These are phyloP conservation scores for Phytophthora hibernalis DNA, from an alignment of 352 stramenopile genomes.

Conservation along the genomic window DNA sequence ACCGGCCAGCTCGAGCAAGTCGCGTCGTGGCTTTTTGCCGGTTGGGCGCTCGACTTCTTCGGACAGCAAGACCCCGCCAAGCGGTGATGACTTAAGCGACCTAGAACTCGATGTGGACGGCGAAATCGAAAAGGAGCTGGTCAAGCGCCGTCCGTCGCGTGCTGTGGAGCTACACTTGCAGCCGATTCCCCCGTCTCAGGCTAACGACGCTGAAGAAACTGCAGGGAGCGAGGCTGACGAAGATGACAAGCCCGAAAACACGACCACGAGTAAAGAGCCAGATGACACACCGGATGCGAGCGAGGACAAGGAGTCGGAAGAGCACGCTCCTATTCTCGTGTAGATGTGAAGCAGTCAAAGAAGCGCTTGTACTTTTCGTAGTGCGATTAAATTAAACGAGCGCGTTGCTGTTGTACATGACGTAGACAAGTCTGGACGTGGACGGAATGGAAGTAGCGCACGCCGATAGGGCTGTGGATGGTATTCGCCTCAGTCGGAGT, in stretches of 20 bases:
- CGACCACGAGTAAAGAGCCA: conserved; percentile 19
- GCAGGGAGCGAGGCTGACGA: conserved; percentile 9
- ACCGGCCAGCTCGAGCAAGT: conserved; percentile 40
- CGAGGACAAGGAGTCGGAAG: conserved; percentile 15
- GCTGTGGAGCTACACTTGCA: conserved; percentile 37
- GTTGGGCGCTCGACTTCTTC: conserved; percentile 32
- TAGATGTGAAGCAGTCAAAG: conserved; percentile 23
- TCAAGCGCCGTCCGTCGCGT: conserved; percentile 60
- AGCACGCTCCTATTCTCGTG: conserved; percentile 22
- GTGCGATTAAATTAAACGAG: conserved; percentile 47
- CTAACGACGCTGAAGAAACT: conserved; percentile 13
- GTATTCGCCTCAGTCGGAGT: conserved; percentile 33
- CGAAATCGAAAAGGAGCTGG: conserved; percentile 76
- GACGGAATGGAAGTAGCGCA: conserved; percentile 5
- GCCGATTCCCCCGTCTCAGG: conserved; percentile 15
- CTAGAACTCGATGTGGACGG: conserved; percentile 72
- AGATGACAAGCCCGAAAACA: conserved; percentile 23
- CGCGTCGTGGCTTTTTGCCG: conserved; percentile 46
- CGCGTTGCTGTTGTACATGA: conserved; percentile 43
- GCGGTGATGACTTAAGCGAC: conserved; percentile 57
- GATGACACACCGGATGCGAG: conserved; percentile 25
- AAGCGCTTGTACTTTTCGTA: conserved; percentile 14
- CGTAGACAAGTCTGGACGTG: conserved; percentile 23
- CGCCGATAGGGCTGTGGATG: neutral
- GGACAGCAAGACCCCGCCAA: conserved; percentile 34